Percentiles rank a stretch among this genome's conserved stretches.
These are phyloP conservation scores for Paracoccidioides brasiliensis DNA, from an alignment of 2,329 filamentous ascomycete genomes.

Conservation along the genomic window DNA sequence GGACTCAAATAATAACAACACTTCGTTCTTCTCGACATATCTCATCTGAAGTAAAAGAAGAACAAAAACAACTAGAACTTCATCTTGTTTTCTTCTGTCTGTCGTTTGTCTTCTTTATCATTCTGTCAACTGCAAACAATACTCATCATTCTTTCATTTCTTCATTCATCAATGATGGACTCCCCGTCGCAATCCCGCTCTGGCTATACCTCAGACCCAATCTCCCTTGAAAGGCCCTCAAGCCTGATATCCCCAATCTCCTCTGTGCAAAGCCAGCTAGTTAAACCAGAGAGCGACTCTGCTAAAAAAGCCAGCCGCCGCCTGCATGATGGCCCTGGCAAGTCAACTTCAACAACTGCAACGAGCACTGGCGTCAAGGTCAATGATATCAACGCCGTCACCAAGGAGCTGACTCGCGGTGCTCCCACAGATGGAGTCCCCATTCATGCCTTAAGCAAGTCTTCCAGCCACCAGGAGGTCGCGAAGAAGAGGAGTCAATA, in stretches of 20 bases:
- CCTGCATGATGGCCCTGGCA: background rate
- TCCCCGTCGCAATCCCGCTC: background rate
- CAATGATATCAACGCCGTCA: slow-evolving; percentile 4
- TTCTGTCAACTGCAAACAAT: too few species aligned
- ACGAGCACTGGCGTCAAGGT: background rate
- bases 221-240: background rate
- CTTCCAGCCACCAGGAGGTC: slow-evolving; percentile 13
- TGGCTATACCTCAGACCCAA: background rate
- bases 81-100: background rate
- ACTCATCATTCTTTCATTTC: too few species aligned
- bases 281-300: background rate
- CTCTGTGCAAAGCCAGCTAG: background rate
- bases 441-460: slow-evolving; percentile 4
- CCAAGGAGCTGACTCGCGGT: slow-evolving; percentile 7
- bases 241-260: background rate
- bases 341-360: background rate
- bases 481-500: slow-evolving; percentile 26
- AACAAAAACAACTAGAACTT: too few species aligned
- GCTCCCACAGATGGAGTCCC: slow-evolving; percentile 7
- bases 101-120: too few species aligned
- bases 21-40: too few species aligned
- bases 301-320: background rate
- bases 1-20: too few species aligned
- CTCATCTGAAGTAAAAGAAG: too few species aligned
- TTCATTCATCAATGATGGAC: background rate